A percentile compares a stretch with the other conserved stretches of the same genome.
Evolutionary conservation across 805 yeast genomes (phyloP).

Genomic region (Ogataea glucozyma): DNA sequence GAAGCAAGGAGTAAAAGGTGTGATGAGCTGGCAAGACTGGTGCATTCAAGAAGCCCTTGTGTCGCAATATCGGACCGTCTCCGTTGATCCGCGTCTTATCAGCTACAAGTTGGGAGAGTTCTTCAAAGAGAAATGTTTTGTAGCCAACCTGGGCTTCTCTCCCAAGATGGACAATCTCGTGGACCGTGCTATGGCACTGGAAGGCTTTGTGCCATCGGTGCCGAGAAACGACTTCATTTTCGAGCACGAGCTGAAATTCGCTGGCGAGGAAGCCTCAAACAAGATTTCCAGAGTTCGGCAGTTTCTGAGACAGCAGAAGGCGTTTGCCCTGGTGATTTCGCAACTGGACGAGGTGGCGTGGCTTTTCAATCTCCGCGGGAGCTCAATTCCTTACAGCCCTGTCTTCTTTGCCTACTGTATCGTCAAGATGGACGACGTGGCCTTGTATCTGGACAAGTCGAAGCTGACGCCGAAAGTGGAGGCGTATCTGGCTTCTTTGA

Average conservation of each 20-base stretch:
- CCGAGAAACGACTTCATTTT: slow-evolving; percentile 32
- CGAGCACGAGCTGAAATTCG: slow-evolving; percentile 39
- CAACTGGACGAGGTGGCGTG: slow-evolving; percentile 54
- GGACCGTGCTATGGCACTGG: slow-evolving; percentile 67
- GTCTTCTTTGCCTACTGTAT: slow-evolving; percentile 74
- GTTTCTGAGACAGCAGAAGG: slow-evolving; percentile 29
- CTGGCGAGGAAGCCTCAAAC: slow-evolving; percentile 42
- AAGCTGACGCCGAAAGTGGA: slow-evolving; percentile 35
- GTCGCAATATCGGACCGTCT: slow-evolving; percentile 55
- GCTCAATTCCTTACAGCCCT: slow-evolving; percentile 81
- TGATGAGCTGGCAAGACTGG: slow-evolving; percentile 81
- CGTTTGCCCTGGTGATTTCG: slow-evolving; percentile 52
- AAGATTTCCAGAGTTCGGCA: slow-evolving; percentile 39
- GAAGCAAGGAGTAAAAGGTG: slow-evolving; percentile 74
- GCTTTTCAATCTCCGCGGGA: slow-evolving; percentile 52
- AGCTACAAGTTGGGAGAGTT: slow-evolving; percentile 47
- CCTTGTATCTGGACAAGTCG: slow-evolving; percentile 43
- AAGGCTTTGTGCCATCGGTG: slow-evolving; percentile 17
- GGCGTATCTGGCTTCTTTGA: slow-evolving; percentile 27
- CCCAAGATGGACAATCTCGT: slow-evolving; percentile 66
- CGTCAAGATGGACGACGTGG: slow-evolving; percentile 40
- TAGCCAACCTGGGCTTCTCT: slow-evolving; percentile 45
- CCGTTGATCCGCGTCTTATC: slow-evolving; percentile 81
- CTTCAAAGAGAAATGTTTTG: slow-evolving; percentile 36
- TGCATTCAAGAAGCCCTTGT: slow-evolving; percentile 55